Percentiles rank a stretch among this genome's conserved stretches.
Conservation (phyloP, 495 filamentous ascomycete species). For the Astrothelium macrocarpum region DNA sequence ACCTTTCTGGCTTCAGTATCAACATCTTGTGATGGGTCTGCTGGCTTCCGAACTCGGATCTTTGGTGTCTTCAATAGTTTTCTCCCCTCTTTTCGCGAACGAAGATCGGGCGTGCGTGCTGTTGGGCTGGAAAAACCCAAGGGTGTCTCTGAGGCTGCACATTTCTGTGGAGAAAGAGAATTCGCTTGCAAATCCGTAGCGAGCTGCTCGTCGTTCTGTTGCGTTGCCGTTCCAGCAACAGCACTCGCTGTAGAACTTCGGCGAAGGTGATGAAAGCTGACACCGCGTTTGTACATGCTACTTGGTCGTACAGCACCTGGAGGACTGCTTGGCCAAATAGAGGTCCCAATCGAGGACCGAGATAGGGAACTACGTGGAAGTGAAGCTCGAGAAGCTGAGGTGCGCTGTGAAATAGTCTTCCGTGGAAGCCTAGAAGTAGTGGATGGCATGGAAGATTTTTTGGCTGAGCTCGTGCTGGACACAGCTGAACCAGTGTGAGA, state of each 20-base stretch:
- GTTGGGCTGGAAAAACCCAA: conserved; percentile 14
- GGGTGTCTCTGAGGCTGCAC: neutral
- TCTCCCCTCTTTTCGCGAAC: conserved; percentile 24
- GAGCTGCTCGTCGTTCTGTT: conserved; percentile 14
- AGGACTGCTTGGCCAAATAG: conserved; percentile 46
- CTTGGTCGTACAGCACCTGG: conserved; percentile 46
- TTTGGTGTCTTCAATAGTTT: conserved; percentile 11
- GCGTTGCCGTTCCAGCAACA: conserved; percentile 11
- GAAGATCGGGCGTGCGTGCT: conserved; percentile 12
- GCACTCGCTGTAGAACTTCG: conserved; percentile 27
- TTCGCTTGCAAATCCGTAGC: conserved; percentile 19
- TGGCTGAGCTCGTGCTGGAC: conserved; percentile 16
- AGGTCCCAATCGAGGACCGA: conserved; percentile 42
- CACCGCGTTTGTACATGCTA: conserved; percentile 59
- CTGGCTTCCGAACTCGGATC: conserved; percentile 33
- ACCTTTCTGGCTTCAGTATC: conserved; percentile 53
- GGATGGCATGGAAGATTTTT: neutral
- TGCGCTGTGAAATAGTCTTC: neutral
- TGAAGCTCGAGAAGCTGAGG: conserved; percentile 14
- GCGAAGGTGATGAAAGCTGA: conserved; percentile 63
- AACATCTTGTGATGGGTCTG: conserved; percentile 40
- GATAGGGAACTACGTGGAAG: conserved; percentile 27
- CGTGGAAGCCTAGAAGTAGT: conserved; percentile 15
- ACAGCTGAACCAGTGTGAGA: conserved; percentile 11
- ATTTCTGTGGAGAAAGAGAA: conserved; percentile 1